phyloP scores from a whole-genome alignment of 345 rosid genomes.

The Anacardium occidentale region DNA sequence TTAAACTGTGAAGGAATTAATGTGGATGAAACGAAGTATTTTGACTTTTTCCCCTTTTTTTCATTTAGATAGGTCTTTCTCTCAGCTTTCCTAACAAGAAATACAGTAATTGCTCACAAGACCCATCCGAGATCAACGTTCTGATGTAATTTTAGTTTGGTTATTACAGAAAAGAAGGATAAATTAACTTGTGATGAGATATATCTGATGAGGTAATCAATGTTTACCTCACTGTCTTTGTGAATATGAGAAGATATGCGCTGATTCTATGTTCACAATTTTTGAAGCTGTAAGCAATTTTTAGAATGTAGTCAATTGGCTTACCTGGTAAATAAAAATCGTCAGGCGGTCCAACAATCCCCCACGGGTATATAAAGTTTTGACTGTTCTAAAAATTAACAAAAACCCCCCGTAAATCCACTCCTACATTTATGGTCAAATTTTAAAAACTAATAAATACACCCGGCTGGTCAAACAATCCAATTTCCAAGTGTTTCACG shows the following conservation, averaged over 20 bases:
- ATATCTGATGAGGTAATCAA: slow-evolving; percentile 24
- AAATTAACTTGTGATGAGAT: slow-evolving; percentile 3
- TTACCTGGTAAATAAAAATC: too few species aligned
- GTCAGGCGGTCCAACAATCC: too few species aligned
- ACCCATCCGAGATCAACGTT: neutral
- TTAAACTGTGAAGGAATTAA: neutral
- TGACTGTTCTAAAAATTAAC: too few species aligned
- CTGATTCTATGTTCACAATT: neutral
- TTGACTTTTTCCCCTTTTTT: neutral
- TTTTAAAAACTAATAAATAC: too few species aligned
- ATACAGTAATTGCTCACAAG: neutral
- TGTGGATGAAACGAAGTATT: neutral
- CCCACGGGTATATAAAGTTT: too few species aligned
- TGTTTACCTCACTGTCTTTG: neutral
- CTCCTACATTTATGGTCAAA: too few species aligned
- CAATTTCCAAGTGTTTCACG: too few species aligned
- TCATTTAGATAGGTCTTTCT: neutral
- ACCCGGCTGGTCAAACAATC: too few species aligned
- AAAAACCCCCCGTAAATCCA: too few species aligned
- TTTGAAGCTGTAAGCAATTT: neutral
- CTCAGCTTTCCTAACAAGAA: neutral
- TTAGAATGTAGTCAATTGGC: neutral
- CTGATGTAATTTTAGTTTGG: slow-evolving; percentile 15
- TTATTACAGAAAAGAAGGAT: slow-evolving; percentile 50
- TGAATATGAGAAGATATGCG: neutral